These are phyloP conservation scores for Irpex sp. DNA, from an alignment of 1,284 basidiomycete genomes.

Conservation along the genomic window DNA sequence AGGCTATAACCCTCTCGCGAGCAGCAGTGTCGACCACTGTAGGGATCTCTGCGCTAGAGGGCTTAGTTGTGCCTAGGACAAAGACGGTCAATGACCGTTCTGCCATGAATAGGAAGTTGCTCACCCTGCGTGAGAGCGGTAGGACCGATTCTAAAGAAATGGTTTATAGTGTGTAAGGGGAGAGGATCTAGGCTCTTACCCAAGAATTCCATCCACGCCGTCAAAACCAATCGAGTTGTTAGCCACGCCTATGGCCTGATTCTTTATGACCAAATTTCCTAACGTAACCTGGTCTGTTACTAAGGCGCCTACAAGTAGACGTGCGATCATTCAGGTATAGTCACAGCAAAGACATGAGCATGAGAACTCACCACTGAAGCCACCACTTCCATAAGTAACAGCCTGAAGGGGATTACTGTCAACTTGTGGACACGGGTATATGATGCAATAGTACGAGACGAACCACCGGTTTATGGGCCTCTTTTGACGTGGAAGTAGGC, in stretches of 20 bases:
- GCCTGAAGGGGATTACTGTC: neutral
- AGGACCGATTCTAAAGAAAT: conserved; percentile 39
- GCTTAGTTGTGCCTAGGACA: conserved; percentile 24
- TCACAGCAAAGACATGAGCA: neutral
- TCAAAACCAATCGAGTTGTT: conserved; percentile 30
- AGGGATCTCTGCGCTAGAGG: conserved; percentile 30
- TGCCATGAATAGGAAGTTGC: neutral
- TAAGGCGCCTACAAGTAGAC: conserved; percentile 17
- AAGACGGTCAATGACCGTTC: neutral
- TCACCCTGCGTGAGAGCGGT: conserved; percentile 38
- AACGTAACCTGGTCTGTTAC: conserved; percentile 18
- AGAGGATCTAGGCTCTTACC: conserved; percentile 7
- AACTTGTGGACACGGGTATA: neutral
- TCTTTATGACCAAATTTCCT: conserved; percentile 11
- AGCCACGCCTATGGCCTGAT: conserved; percentile 55
- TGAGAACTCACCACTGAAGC: neutral
- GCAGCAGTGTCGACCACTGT: conserved; percentile 45
- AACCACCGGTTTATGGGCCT: neutral
- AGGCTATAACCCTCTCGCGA: conserved; percentile 22
- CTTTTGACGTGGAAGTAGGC: neutral
- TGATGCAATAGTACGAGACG: neutral
- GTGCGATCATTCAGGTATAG: neutral
- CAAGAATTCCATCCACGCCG: conserved; percentile 50
- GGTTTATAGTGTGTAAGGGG: neutral
- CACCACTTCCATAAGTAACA: neutral